Conservation (phyloP, 371 early-diverging fungal species). For the Mortierella sp. region DNA sequence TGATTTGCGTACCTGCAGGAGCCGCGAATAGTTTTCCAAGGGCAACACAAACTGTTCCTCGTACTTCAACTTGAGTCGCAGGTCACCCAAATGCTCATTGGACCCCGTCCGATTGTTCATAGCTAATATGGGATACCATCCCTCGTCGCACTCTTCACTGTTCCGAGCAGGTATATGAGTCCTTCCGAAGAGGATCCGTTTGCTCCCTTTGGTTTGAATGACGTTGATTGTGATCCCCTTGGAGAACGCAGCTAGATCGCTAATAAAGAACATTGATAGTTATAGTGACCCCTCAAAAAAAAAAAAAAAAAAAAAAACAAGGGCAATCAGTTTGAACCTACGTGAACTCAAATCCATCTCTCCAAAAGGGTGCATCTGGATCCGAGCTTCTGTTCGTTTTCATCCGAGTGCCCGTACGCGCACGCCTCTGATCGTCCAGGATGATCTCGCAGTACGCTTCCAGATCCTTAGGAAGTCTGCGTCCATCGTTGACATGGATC, state of each 20-base stretch:
- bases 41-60: constrained; percentile 69
- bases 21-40: constrained; percentile 46
- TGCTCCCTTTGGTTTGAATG: constrained; percentile 55
- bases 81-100: constrained; percentile 61
- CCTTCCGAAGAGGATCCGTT: constrained; percentile 55
- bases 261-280: constrained; percentile 8
- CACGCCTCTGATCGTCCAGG: constrained; percentile 65
- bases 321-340: constrained; percentile 15
- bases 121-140: constrained; percentile 64
- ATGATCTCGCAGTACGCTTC: constrained; percentile 61
- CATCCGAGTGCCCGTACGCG: constrained; percentile 57
- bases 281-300: neutral
- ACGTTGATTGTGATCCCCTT: constrained; percentile 63
- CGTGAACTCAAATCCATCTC: constrained; percentile 61
- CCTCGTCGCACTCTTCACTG: constrained; percentile 50
- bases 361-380: constrained; percentile 57
- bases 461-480: constrained; percentile 55
- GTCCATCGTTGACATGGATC: constrained; percentile 62
- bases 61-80: constrained; percentile 65
- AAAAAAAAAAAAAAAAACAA: neutral
- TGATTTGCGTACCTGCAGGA: constrained; percentile 42
- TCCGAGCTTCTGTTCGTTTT: constrained; percentile 32
- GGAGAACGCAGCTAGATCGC: constrained; percentile 58
- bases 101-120: constrained; percentile 38
- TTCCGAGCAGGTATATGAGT: constrained; percentile 42